Conservation (phyloP, 2,329 filamentous ascomycete genomes). For the Neonectria sp. region DNA sequence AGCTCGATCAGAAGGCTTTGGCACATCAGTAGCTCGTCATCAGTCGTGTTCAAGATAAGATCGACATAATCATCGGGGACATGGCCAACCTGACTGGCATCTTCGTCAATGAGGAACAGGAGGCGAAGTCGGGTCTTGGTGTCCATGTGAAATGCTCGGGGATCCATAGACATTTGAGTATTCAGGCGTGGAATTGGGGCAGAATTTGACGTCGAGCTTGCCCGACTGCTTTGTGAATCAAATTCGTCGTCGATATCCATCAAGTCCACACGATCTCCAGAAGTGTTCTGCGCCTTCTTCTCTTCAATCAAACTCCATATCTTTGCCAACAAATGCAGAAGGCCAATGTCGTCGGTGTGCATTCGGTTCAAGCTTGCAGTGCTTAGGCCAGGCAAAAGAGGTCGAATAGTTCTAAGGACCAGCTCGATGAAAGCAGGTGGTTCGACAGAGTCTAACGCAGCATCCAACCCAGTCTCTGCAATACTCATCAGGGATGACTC, state of each 20-base stretch:
- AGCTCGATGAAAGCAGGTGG: slow-evolving; percentile 62
- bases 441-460: slow-evolving; percentile 61
- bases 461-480: slow-evolving; percentile 57
- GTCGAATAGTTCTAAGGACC: slow-evolving; percentile 61
- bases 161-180: slow-evolving; percentile 58
- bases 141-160: slow-evolving; percentile 64
- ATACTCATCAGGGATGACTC: slow-evolving; percentile 60
- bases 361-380: slow-evolving; percentile 56
- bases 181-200: slow-evolving; percentile 64
- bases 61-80: slow-evolving; percentile 67
- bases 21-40: slow-evolving; percentile 69
- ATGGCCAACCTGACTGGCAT: slow-evolving; percentile 62
- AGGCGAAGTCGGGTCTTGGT: slow-evolving; percentile 63
- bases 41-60: slow-evolving; percentile 62
- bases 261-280: slow-evolving; percentile 61
- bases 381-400: slow-evolving; percentile 63
- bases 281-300: slow-evolving; percentile 39
- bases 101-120: slow-evolving; percentile 59
- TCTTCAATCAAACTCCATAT: slow-evolving; percentile 51
- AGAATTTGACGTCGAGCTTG: slow-evolving; percentile 54
- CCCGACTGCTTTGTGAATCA: slow-evolving; percentile 70
- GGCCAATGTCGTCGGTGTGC: slow-evolving; percentile 54
- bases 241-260: slow-evolving; percentile 80
- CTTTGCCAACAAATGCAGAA: slow-evolving; percentile 61
- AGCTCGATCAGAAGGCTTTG: slow-evolving; percentile 66